Evolutionary conservation across 495 filamentous ascomycete species (phyloP), one percentile per base, ranked within the genome.

Genomic region (Rostrohypoxylon terebratum): DNA sequence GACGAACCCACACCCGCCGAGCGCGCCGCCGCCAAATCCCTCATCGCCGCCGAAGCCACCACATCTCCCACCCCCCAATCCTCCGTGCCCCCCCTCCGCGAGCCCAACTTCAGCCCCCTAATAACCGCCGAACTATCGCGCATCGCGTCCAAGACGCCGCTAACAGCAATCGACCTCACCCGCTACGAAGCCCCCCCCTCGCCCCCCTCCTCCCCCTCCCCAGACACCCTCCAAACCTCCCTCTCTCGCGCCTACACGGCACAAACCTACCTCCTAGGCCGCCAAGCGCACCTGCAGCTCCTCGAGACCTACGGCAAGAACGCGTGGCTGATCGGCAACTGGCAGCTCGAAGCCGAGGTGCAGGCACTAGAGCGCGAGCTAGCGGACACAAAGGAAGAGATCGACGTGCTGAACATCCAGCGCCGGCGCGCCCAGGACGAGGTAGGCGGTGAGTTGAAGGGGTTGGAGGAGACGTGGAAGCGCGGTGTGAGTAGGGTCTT

Each of bases 321-420:
- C 81, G 91, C 92, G 11, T 98, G 95, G 94, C 82, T 98, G 61
- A 85, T 97, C 10, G 90, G 89, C 6, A 98, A 98, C 80, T 85
- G 87, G 66, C 88, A 93, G 63, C 70, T 94, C 25, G 94, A 97
- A 78, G 87, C 87, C 45, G 85, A 93, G 28, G 82, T 98, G 57
- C 83, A 86, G 14, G 80, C 75, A 3, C 69, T 96, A n/a, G 95
- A 98, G 85, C 85, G 84, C 68, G 94, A 97, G 69, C 82, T 99
- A 71, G 90, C 87, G 16, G 87, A 82, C 31, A 80, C 83, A 23
- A 90, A 89, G 81, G 81, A 83, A 63, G 86, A 90, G 75, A 84
- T 91, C 61, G 93, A 96, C 79, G 75, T 85, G 21, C 82, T 94
- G 2, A 94, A 93, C 68, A 86, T 90, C 74, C 84, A 87, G 77